Base-by-base conservation (phyloP, 495 filamentous ascomycete species). In the Penicillium cinerascens region DNA sequence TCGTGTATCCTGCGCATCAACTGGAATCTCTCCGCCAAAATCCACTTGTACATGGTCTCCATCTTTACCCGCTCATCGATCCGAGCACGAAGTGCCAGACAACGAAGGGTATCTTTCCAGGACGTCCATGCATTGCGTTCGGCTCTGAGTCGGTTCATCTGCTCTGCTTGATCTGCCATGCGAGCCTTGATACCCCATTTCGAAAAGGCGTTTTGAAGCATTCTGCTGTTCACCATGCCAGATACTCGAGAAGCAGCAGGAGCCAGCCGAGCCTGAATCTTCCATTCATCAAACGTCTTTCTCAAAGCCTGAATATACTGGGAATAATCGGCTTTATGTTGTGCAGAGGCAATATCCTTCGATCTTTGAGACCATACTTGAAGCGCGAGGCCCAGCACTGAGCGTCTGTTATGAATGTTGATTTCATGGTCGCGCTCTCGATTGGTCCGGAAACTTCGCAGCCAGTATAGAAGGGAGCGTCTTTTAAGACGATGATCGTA, bases 101-200 rank as follows among this genome's bases (percentile, higher is more conserved):
- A 80, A 11, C 84, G 82, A 27, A 86, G 72, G 15, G 69, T 75
- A 66, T 87, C 82, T 49, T 87, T 87, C 86, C 86, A 90, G 11
- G 73, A 60, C 1, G 80, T 82, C 77, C 79, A 86, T 8, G 80
- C 69, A 59, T 82, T 83, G 25, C 78, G 77, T 40, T 86, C 54
- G 33, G 84, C 61, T 37, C 82, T 74, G 51, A 68, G 49, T 22
- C 66, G 75, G 56, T 86, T 74, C 38, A 85, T 68, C 33, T 73
- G 68, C 13, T 68, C 59, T n/a, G 86, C 85, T 61, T 80, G 75
- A n/a, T 71, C 67, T 22, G 75, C 64, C 47, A 77, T 72, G 26
- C 71, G 70, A 4, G 73, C 63, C 16, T 79, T 78, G 1, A 67
- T 65, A 6, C 77, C 59, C 82, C 86, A 87, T 39, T 68, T 66